Evolutionary conservation across 495 filamentous ascomycete species (phyloP).

Genomic region (Penicillium coprophilum): DNA sequence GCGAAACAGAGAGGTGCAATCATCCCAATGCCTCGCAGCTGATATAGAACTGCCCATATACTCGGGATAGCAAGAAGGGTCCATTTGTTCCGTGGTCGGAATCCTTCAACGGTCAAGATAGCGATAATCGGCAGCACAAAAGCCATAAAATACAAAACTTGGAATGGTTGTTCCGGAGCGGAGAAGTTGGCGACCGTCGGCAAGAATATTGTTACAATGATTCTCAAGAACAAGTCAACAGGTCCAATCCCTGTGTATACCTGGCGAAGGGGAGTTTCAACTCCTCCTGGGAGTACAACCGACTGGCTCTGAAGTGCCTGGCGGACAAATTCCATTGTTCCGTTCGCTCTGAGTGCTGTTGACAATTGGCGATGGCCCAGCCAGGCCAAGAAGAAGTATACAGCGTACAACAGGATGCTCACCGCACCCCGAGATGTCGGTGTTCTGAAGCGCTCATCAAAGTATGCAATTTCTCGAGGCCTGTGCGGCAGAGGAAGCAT

Average conservation of each 20-base stretch:
- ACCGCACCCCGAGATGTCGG: conserved; percentile 5
- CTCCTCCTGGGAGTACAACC: background rate
- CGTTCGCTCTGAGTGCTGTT: conserved; percentile 10
- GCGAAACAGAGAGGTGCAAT: conserved; percentile 21
- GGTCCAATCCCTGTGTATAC: conserved; percentile 8
- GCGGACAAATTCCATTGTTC: conserved; percentile 9
- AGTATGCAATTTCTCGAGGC: conserved; percentile 9
- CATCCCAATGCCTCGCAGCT: conserved; percentile 22
- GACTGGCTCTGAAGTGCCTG: conserved; percentile 4
- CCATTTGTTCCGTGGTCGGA: conserved; percentile 19
- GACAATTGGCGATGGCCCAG: conserved; percentile 11
- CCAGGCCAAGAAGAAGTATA: conserved; percentile 10
- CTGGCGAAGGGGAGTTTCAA: conserved; percentile 6
- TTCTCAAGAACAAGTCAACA: conserved; percentile 12
- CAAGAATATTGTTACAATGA: conserved; percentile 14
- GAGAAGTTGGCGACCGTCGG: conserved; percentile 11
- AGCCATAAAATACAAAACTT: conserved; percentile 19
- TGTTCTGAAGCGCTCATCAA: conserved; percentile 13
- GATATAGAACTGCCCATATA: conserved; percentile 20
- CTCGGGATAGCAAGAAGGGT: conserved; percentile 11
- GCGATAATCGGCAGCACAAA: conserved; percentile 18
- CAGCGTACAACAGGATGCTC: conserved; percentile 3
- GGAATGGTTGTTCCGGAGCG: conserved; percentile 12
- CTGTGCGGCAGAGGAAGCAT: conserved; percentile 19
- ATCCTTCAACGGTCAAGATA: conserved; percentile 21